A percentile compares a stretch with the other conserved stretches of the same genome.
Conservation (phyloP, 768 basidiomycete species). For the Leccinum pellstonianum region DNA sequence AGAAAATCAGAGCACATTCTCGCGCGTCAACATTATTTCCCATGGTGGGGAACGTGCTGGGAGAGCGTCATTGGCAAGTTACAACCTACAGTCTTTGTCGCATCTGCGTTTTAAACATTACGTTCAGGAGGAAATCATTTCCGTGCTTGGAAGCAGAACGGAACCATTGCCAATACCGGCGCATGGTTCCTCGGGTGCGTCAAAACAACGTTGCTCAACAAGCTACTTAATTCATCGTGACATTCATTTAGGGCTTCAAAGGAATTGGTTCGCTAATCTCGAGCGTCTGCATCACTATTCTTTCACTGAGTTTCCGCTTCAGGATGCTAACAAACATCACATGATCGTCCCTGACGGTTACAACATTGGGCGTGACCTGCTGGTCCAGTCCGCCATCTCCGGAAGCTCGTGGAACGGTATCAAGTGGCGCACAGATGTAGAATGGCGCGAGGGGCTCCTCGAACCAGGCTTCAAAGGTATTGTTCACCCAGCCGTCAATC, state of each 20-base stretch:
- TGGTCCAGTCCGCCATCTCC: conserved; percentile 63
- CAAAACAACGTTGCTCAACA: neutral
- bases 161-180: conserved; percentile 62
- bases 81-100: neutral
- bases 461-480: conserved; percentile 66
- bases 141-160: conserved; percentile 88
- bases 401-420: conserved; percentile 62
- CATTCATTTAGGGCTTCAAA: conserved; percentile 62
- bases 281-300: neutral
- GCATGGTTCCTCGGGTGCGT: conserved; percentile 86
- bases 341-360: conserved; percentile 78
- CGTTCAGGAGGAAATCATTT: conserved; percentile 80
- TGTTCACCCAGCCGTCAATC: conserved; percentile 5
- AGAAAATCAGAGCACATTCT: conserved; percentile 67
- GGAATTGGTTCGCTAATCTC: conserved; percentile 48
- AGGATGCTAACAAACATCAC: conserved; percentile 64
- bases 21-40: conserved; percentile 75
- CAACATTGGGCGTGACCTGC: conserved; percentile 76
- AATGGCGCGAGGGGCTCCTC: conserved; percentile 71
- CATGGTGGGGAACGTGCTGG: conserved; percentile 85
- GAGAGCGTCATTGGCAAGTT: conserved; percentile 67
- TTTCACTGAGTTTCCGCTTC: conserved; percentile 3
- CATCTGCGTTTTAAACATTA: conserved; percentile 5
- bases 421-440: conserved; percentile 76
- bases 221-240: conserved; percentile 1